These are phyloP conservation scores for Closterium sp. DNA, from an alignment of 139 green algal genomes.

Conservation along the genomic window DNA sequence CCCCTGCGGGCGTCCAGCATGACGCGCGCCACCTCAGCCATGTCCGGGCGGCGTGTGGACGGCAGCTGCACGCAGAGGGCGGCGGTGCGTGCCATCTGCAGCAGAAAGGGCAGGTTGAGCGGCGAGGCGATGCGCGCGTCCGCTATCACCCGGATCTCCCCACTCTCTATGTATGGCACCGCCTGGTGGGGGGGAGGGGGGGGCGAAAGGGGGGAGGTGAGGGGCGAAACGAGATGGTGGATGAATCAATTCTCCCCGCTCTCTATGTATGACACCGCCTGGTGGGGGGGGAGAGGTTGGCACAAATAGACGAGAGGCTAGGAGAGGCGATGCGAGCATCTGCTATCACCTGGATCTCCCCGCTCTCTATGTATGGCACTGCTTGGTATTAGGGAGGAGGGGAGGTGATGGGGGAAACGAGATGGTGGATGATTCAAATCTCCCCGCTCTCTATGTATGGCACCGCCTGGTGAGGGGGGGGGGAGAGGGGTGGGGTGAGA, in stretches of 20 bases:
- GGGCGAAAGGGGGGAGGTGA: too few species aligned
- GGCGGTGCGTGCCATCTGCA: background rate
- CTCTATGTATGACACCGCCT: too few species aligned
- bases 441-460: background rate
- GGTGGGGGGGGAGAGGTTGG: too few species aligned
- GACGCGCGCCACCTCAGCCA: background rate
- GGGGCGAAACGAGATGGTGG: too few species aligned
- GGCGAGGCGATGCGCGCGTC: conserved; percentile 2
- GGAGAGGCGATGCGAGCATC: too few species aligned
- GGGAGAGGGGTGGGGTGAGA: too few species aligned
- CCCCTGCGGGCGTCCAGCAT: background rate
- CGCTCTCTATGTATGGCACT: background rate
- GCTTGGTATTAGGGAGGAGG: too few species aligned
- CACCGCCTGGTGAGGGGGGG: background rate
- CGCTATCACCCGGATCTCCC: background rate
- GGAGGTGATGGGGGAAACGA: too few species aligned
- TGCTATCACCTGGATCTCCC: too few species aligned
- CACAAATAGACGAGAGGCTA: too few species aligned
- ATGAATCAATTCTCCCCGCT: too few species aligned
- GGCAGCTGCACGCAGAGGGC: background rate
- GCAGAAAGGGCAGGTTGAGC: background rate
- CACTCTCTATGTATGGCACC: background rate
- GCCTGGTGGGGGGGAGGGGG: background rate
- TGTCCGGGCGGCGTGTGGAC: background rate
- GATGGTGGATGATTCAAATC: background rate